Conservation (phyloP, 257 asterid species). For the Anisodus tanguticus region DNA sequence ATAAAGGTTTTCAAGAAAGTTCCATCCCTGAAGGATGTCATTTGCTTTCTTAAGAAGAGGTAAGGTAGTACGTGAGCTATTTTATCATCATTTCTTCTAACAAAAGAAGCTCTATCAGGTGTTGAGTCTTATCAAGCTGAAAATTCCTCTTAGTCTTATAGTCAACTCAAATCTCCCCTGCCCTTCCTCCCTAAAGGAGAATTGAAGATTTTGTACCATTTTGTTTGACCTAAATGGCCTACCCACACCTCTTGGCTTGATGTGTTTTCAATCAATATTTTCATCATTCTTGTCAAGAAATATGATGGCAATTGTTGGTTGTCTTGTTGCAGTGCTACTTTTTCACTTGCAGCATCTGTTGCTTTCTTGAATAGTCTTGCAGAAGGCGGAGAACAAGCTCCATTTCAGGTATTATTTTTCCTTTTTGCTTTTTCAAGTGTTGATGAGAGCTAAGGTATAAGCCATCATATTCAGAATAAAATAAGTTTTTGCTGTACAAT, state of each 20-base stretch:
- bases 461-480: neutral
- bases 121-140: neutral
- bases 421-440: neutral
- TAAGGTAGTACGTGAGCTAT: neutral
- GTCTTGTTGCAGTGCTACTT: slow-evolving; percentile 50
- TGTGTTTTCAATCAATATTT: neutral
- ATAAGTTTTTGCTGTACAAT: neutral
- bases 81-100: neutral
- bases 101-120: neutral
- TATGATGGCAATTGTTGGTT: slow-evolving; percentile 4
- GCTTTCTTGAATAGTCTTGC: slow-evolving; percentile 70
- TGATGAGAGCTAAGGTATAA: neutral
- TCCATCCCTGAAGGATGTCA: slow-evolving; percentile 49
- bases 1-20: slow-evolving; percentile 37
- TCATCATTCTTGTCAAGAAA: neutral
- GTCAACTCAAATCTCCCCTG: neutral
- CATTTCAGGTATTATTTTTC: slow-evolving; percentile 50
- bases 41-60: slow-evolving; percentile 49
- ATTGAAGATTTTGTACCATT: neutral
- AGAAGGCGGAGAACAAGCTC: slow-evolving; percentile 61
- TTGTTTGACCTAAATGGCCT: no score
- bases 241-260: neutral
- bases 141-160: neutral
- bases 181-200: neutral
- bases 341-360: slow-evolving; percentile 57